Conservation (phyloP, 768 basidiomycete species). For the Mycena filopes region DNA sequence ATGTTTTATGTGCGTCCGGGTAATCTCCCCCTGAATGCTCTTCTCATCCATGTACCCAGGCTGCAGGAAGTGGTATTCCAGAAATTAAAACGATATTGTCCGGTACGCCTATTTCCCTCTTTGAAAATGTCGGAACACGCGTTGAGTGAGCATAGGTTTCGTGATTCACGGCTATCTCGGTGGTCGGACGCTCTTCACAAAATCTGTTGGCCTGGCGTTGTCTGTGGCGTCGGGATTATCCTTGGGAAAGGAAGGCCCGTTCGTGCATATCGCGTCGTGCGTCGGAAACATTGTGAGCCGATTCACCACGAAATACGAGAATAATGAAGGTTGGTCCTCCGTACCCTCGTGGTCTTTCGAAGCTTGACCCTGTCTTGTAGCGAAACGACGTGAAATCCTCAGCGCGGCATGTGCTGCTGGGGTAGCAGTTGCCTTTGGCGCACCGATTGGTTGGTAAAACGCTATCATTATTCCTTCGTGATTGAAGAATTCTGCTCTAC, state of each 20-base stretch:
- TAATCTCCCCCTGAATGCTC: not conserved
- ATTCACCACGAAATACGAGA: conserved; percentile 89
- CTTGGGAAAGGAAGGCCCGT: conserved; percentile 60
- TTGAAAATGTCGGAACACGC: not conserved
- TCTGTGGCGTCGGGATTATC: conserved; percentile 94
- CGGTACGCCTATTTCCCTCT: conserved; percentile 53
- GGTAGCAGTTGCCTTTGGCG: conserved; percentile 97
- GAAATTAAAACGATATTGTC: conserved; percentile 96
- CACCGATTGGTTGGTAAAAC: conserved; percentile 78
- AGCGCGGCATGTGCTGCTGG: conserved; percentile 98
- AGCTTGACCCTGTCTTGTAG: conserved; percentile 48
- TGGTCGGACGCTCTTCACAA: conserved; percentile 87
- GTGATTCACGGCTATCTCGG: conserved; percentile 99
- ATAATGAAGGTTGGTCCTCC: conserved; percentile 79
- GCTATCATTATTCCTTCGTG: no score
- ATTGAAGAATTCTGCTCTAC: not conserved
- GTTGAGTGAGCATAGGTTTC: conserved; percentile 66
- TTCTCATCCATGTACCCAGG: conserved; percentile 54
- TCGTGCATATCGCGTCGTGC: conserved; percentile 59
- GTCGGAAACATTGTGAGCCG: conserved; percentile 84
- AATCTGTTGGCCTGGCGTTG: conserved; percentile 88
- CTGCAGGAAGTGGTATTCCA: conserved; percentile 95
- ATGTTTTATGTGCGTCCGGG: conserved; percentile 80
- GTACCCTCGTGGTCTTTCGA: not conserved
- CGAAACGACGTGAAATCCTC: conserved; percentile 92